These are phyloP conservation scores for Hemisphaericaspora lyxosophila DNA, from an alignment of 1,139 yeast species.

Conservation along the genomic window DNA sequence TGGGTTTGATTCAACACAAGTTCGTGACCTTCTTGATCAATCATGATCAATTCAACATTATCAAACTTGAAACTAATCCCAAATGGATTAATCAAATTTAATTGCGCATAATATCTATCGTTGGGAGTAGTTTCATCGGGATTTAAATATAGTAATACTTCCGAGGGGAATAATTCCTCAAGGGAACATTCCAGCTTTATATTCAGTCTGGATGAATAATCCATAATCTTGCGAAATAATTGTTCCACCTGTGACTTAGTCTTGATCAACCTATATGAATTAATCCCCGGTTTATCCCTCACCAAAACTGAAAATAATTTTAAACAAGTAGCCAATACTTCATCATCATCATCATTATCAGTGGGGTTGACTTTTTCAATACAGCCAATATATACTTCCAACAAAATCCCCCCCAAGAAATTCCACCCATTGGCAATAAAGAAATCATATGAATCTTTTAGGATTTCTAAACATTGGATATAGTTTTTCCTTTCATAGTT, in stretches of 20 bases:
- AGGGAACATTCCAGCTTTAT: slow-evolving; percentile 27
- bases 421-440: slow-evolving; percentile 75
- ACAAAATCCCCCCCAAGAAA: slow-evolving; percentile 60
- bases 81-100: slow-evolving; percentile 26
- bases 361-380: slow-evolving; percentile 45
- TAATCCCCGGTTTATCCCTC: slow-evolving; percentile 26
- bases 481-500: slow-evolving; percentile 61
- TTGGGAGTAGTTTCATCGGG: slow-evolving; percentile 19
- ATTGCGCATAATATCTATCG: slow-evolving; percentile 25
- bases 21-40: slow-evolving; percentile 15
- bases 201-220: slow-evolving; percentile 19
- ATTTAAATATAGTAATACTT: slow-evolving; percentile 26
- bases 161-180: slow-evolving; percentile 29
- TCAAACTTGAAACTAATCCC: slow-evolving; percentile 26
- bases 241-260: slow-evolving; percentile 19
- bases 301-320: slow-evolving; percentile 34
- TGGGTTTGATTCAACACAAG: slow-evolving; percentile 5
- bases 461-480: slow-evolving; percentile 57
- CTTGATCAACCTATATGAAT: slow-evolving; percentile 28
- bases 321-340: slow-evolving; percentile 32
- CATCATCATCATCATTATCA: slow-evolving; percentile 17
- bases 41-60: slow-evolving; percentile 21
- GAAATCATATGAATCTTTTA: slow-evolving; percentile 67
- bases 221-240: slow-evolving; percentile 23
- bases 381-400: slow-evolving; percentile 69